These are phyloP conservation scores for Sodiomyces alkalinus DNA, from an alignment of 2,329 filamentous ascomycete genomes.

Conservation along the genomic window DNA sequence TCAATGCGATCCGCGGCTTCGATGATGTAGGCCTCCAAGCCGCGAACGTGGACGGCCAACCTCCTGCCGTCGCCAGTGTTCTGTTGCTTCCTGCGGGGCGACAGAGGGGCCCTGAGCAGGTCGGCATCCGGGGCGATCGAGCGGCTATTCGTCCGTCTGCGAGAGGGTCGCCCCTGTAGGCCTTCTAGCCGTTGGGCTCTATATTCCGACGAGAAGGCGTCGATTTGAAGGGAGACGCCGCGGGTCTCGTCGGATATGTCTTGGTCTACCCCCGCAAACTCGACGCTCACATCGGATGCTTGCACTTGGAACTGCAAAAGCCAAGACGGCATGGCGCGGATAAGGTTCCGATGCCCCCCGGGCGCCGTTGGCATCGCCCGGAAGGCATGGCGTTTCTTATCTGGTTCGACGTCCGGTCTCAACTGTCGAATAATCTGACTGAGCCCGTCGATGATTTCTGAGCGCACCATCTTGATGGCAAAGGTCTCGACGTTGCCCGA, in stretches of 20 bases:
- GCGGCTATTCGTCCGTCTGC: conserved; percentile 62
- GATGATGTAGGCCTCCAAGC: conserved; percentile 79
- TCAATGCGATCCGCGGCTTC: conserved; percentile 78
- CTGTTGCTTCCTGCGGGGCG: conserved; percentile 37
- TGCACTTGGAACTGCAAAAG: conserved; percentile 71
- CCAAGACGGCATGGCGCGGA: conserved; percentile 73
- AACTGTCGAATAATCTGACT: conserved; percentile 83
- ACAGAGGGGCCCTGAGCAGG: conserved; percentile 31
- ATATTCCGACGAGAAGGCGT: conserved; percentile 81
- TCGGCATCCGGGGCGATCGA: conserved; percentile 58
- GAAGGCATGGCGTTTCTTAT: conserved; percentile 36
- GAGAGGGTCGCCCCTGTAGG: conserved; percentile 37
- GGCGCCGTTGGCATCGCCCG: too few relatives aligned
- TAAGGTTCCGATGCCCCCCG: conserved; percentile 50
- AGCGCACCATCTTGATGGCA: conserved; percentile 74
- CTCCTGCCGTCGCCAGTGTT: conserved; percentile 61
- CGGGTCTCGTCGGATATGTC: conserved; percentile 69
- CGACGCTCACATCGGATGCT: conserved; percentile 76
- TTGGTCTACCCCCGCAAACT: conserved; percentile 77
- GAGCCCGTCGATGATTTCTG: conserved; percentile 84
- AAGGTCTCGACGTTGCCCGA: conserved; percentile 74
- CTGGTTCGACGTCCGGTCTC: conserved; percentile 51
- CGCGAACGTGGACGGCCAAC: conserved; percentile 64
- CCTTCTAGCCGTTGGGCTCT: conserved; percentile 63
- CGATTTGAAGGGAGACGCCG: conserved; percentile 73